phyloP scores from a whole-genome alignment of 2,329 filamentous ascomycete genomes.

The Phyllosticta ampelicida region DNA sequence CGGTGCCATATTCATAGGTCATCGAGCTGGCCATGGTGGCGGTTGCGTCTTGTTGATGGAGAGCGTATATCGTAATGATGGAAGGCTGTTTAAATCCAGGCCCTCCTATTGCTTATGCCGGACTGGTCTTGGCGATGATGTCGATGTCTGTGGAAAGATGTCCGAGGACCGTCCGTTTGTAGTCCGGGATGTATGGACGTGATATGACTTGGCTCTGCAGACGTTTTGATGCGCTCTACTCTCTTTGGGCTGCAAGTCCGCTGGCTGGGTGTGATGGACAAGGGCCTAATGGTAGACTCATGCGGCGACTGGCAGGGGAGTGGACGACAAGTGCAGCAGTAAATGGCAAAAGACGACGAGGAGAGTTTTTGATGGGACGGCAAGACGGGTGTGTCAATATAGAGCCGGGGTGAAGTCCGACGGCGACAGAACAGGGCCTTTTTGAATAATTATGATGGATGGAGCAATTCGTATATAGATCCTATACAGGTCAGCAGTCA shows the following conservation, averaged over 20 bases:
- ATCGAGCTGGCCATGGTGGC: background rate
- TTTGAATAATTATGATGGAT: background rate
- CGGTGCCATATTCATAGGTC: background rate
- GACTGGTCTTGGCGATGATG: background rate
- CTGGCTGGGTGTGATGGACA: background rate
- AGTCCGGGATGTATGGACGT: background rate
- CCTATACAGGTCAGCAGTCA: background rate
- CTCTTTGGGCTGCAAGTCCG: background rate
- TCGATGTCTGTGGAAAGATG: background rate
- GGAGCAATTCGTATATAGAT: background rate
- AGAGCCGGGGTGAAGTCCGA: background rate
- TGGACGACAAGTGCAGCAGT: background rate
- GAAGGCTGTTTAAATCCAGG: background rate
- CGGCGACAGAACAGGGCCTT: background rate
- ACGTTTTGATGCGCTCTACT: background rate
- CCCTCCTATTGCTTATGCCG: background rate
- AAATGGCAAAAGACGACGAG: background rate
- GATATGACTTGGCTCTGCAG: background rate
- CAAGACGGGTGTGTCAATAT: background rate
- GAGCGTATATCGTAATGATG: background rate
- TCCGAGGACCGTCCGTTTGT: background rate
- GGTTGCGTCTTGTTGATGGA: background rate
- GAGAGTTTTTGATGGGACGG: background rate
- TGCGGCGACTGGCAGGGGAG: background rate
- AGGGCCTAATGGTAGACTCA: background rate